Conservation (phyloP, 192 early-diverging fungal genomes). For the Helicostylum pulchrum region DNA sequence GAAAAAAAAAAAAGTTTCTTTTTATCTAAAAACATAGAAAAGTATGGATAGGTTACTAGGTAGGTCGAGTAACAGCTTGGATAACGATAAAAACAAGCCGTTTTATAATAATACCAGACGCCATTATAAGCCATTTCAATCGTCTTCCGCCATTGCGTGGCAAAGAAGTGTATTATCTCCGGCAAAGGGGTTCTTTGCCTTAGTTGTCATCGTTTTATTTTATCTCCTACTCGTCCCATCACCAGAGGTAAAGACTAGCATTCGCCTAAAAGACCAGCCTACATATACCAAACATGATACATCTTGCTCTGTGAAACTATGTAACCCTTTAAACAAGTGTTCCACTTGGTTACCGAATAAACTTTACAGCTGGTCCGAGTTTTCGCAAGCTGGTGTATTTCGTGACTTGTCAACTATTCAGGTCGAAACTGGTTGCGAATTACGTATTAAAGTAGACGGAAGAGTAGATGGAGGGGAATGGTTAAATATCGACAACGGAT, state of each 20-base stretch:
- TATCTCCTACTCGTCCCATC: background rate
- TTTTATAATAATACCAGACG: too few species aligned
- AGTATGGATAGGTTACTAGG: too few species aligned
- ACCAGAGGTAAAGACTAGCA: background rate
- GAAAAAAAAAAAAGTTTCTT: too few species aligned
- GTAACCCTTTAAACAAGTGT: slow-evolving; percentile 24
- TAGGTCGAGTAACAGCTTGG: too few species aligned
- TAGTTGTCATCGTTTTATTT: background rate
- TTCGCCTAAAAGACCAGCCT: slow-evolving; percentile 16
- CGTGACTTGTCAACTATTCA: slow-evolving; percentile 25
- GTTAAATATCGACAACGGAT: background rate
- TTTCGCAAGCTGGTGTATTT: slow-evolving; percentile 17
- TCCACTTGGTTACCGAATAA: slow-evolving; percentile 13
- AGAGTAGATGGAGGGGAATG: slow-evolving; percentile 7
- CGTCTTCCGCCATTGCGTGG: too few species aligned
- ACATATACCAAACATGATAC: background rate
- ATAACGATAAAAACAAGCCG: too few species aligned
- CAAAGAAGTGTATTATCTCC: too few species aligned
- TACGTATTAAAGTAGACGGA: slow-evolving; percentile 5
- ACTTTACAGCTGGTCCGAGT: slow-evolving; percentile 3
- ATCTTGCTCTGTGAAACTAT: slow-evolving; percentile 15
- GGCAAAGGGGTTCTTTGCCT: too few species aligned
- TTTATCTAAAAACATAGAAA: too few species aligned
- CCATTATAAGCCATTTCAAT: too few species aligned
- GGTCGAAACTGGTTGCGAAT: slow-evolving; percentile 17